Evolutionary conservation across 2,329 filamentous ascomycete genomes (phyloP), one percentile per base, ranked within the genome.

Genomic region (Akanthomyces lecanii): DNA sequence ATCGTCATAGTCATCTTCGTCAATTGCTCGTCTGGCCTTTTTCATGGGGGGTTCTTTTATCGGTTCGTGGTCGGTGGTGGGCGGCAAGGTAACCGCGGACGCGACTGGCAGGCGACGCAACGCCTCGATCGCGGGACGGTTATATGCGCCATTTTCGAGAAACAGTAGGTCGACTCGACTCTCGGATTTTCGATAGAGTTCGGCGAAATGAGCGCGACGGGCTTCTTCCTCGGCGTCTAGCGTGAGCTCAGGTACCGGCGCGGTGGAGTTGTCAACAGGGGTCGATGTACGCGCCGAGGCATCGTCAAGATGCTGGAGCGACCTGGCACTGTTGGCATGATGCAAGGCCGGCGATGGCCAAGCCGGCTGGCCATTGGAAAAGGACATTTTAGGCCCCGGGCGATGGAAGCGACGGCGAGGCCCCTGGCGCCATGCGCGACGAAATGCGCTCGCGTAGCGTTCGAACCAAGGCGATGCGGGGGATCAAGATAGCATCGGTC

Each of bases 1-100:
- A 63, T 97, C 92, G 70, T 94, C 90, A 72, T 94, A 93, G 76
- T 94, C 89, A 70, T 92, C 89, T 73, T 94, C 91, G 69, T 92
- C 87, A 81, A 94, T 92, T 73, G 86, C 82, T 70, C 91, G 84
- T 74, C 89, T 89, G 53, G 86, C 82, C 76, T 90, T 89, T 78
- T 95, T 97, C 63, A 82, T 78, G 44, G 87, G 85, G 60, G 85
- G 84, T 71, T 89, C 83, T 68, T 79, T 79, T 68, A 84, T 79
- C 52, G 82, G 80, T 66, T 80, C 76, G 72, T 89, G 79, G 76
- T 87, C 83, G 75, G 82, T 85, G 66, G 85, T 76, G 66, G 82
- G 78, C 62, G 79, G 87, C 70, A 77, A 78, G 71, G 78, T 77
- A 73, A 77, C 71, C 53, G 74, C 69, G 64, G 76, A 68, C 64